Conservation (phyloP, 805 yeast species). For the Starmerella potacharoeniae region DNA sequence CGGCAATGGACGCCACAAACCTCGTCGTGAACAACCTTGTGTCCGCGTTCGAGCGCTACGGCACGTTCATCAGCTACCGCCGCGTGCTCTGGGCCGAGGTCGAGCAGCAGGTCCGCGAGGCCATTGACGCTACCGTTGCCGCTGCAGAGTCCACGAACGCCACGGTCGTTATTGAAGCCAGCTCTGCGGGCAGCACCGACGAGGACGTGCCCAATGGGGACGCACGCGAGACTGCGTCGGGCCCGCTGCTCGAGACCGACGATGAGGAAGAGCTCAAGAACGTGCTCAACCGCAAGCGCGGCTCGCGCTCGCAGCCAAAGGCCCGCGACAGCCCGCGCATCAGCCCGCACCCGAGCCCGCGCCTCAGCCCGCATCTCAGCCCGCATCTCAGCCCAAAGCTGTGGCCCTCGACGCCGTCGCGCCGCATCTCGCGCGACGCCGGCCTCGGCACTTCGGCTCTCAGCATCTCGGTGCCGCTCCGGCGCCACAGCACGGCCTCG, state of each 20-base stretch:
- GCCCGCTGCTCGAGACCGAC: constrained; percentile 7
- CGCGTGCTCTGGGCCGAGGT: constrained; percentile 19
- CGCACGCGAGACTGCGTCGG: neutral
- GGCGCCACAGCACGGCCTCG: constrained; percentile 12
- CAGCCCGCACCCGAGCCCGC: constrained; percentile 16
- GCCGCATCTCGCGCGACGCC: constrained; percentile 9
- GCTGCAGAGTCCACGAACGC: constrained; percentile 20
- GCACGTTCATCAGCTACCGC: constrained; percentile 13
- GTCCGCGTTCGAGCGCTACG: constrained; percentile 13
- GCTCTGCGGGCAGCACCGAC: neutral
- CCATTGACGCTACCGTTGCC: constrained; percentile 20
- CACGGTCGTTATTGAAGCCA: constrained; percentile 11
- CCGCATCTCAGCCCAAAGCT: constrained; percentile 16
- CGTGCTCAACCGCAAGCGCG: constrained; percentile 11
- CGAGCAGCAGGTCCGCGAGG: constrained; percentile 17
- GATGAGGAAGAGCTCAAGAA: constrained; percentile 13
- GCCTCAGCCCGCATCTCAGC: constrained; percentile 14
- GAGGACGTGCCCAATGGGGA: neutral
- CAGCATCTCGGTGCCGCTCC: neutral
- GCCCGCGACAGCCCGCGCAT: constrained; percentile 6
- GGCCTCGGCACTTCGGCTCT: neutral
- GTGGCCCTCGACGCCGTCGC: constrained; percentile 15
- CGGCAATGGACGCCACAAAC: constrained; percentile 1
- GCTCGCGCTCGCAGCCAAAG: constrained; percentile 10
- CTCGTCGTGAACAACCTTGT: constrained; percentile 6